These are phyloP conservation scores for Chytridium lagenaria DNA, from an alignment of 371 early-diverging fungal genomes.

Conservation along the genomic window DNA sequence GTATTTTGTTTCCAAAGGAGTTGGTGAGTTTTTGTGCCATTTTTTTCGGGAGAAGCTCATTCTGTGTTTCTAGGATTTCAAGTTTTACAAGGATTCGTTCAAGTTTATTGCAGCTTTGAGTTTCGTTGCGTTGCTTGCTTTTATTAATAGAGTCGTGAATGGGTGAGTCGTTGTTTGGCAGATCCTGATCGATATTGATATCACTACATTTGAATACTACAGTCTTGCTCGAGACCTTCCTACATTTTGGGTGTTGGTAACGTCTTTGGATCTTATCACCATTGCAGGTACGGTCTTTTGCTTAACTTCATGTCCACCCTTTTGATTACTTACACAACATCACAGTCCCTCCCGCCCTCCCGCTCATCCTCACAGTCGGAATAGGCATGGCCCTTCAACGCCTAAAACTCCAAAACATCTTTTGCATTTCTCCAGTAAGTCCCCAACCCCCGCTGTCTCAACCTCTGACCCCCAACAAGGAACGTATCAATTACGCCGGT, in stretches of 20 bases:
- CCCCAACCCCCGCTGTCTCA: too few species aligned
- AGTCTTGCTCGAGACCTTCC: not conserved
- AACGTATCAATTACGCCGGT: conserved; percentile 59
- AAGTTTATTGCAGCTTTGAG: conserved; percentile 48
- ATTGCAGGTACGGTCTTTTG: conserved; percentile 41
- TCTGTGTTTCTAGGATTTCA: conserved; percentile 36
- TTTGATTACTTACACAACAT: too few species aligned
- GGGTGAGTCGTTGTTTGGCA: too few species aligned
- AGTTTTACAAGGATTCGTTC: conserved; percentile 58
- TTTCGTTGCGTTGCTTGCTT: conserved; percentile 46
- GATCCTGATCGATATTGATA: not conserved
- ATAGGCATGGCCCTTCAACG: conserved; percentile 39
- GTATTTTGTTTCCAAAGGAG: conserved; percentile 43
- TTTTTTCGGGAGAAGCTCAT: not conserved
- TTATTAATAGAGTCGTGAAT: conserved; percentile 37
- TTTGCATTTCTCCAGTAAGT: conserved; percentile 52
- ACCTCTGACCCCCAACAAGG: too few species aligned
- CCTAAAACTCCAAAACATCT: conserved; percentile 51
- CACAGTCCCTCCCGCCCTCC: conserved; percentile 62
- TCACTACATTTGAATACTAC: not conserved
- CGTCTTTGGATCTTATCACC: conserved; percentile 53
- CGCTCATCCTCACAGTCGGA: conserved; percentile 62
- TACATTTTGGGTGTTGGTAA: conserved; percentile 26
- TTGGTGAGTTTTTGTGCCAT: conserved; percentile 26
- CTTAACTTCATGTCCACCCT: too few species aligned